A percentile compares a stretch with the other conserved stretches of the same genome.
These are phyloP conservation scores for Trichoderma guizhouense DNA, from an alignment of 2,329 filamentous ascomycete genomes.

Conservation along the genomic window DNA sequence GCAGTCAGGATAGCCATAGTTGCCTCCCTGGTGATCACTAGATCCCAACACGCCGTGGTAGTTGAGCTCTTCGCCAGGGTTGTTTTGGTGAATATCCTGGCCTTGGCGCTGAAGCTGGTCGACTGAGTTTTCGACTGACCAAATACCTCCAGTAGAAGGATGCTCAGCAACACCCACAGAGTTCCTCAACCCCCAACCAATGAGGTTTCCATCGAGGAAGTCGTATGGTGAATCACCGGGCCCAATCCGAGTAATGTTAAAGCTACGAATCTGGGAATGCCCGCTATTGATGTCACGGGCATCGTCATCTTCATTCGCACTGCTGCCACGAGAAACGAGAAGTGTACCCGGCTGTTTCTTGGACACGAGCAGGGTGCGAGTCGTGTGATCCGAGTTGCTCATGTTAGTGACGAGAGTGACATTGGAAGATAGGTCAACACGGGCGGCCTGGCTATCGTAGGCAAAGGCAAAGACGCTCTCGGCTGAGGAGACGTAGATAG, in stretches of 20 bases:
- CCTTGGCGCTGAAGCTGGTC: slow-evolving; percentile 59
- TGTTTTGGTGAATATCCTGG: slow-evolving; percentile 62
- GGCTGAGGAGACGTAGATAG: slow-evolving; percentile 55
- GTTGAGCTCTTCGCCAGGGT: slow-evolving; percentile 73
- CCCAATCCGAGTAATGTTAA: slow-evolving; percentile 39
- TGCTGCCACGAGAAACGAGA: slow-evolving; percentile 63
- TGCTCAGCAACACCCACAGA: slow-evolving; percentile 69
- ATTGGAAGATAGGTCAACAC: slow-evolving; percentile 38
- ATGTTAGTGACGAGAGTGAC: slow-evolving; percentile 60
- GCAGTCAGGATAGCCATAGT: slow-evolving; percentile 71
- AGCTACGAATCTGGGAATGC: slow-evolving; percentile 64
- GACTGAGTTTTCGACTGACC: slow-evolving; percentile 67
- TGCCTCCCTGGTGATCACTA: slow-evolving; percentile 39
- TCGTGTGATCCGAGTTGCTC: slow-evolving; percentile 59
- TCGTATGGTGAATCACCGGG: slow-evolving; percentile 35
- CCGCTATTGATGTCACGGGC: slow-evolving; percentile 53
- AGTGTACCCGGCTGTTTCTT: slow-evolving; percentile 52
- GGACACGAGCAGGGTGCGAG: slow-evolving; percentile 64
- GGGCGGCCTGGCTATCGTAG: slow-evolving; percentile 55
- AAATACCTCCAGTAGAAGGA: slow-evolving; percentile 49
- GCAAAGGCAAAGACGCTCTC: slow-evolving; percentile 61
- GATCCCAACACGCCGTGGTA: slow-evolving; percentile 58
- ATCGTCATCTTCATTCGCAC: slow-evolving; percentile 57
- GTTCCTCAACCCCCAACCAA: slow-evolving; percentile 71
- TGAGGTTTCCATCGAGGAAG: slow-evolving; percentile 45